Evolutionary conservation across 345 rosid genomes (phyloP).

Genomic region (Leavenworthia alabamica): DNA sequence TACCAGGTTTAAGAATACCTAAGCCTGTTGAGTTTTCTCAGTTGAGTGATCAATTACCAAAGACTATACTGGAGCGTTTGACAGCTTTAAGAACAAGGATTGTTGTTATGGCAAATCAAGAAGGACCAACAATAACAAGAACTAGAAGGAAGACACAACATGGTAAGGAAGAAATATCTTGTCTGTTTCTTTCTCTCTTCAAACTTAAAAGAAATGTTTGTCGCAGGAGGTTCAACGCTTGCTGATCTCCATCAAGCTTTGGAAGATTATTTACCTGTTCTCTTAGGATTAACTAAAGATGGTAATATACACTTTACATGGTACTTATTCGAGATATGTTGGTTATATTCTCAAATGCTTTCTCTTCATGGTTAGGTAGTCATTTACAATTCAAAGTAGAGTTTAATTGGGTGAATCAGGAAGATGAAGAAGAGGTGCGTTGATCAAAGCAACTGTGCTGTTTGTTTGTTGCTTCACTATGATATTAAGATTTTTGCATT

Average conservation of each 20-base stretch:
- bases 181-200: background rate
- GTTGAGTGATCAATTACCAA: conserved; percentile 65
- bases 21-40: conserved; percentile 75
- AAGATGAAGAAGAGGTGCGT: conserved; percentile 87
- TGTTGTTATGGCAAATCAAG: conserved; percentile 97
- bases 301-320: conserved; percentile 54
- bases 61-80: conserved; percentile 66
- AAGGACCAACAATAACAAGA: conserved; percentile 89
- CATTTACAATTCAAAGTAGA: conserved; percentile 72
- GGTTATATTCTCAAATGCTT: too few relatives aligned
- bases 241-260: conserved; percentile 97
- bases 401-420: conserved; percentile 92
- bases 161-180: conserved; percentile 40
- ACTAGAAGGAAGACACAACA: conserved; percentile 95
- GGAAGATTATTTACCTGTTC: conserved; percentile 91
- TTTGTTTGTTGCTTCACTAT: background rate
- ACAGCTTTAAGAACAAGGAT: conserved; percentile 86
- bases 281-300: conserved; percentile 83
- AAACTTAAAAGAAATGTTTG: conserved; percentile 2
- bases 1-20: conserved; percentile 94
- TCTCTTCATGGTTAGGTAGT: conserved; percentile 42
- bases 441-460: background rate
- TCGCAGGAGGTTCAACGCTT: conserved; percentile 81
- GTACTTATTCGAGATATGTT: too few relatives aligned
- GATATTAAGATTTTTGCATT: background rate